These are phyloP conservation scores for Cyphellophora europaea DNA, from an alignment of 2,329 filamentous ascomycete genomes.

Conservation along the genomic window DNA sequence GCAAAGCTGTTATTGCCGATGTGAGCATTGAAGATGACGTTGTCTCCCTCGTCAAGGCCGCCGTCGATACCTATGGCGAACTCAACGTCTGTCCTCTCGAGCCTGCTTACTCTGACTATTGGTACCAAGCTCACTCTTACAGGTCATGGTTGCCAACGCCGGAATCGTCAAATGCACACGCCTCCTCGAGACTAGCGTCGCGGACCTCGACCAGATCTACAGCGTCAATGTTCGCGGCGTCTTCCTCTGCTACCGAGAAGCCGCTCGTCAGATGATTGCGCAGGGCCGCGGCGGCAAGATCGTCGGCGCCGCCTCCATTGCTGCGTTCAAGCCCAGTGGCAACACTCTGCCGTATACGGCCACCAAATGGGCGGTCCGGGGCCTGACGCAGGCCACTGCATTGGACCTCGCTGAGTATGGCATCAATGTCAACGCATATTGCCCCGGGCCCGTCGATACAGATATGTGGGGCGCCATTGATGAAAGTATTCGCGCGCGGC, in stretches of 20 bases:
- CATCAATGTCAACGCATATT: slow-evolving; percentile 61
- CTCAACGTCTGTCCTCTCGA: slow-evolving; percentile 42
- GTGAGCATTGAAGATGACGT: too few relatives aligned
- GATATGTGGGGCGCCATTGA: slow-evolving; percentile 62
- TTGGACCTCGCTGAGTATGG: slow-evolving; percentile 54
- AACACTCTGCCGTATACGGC: slow-evolving; percentile 53
- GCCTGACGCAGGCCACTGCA: slow-evolving; percentile 55
- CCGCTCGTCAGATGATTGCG: slow-evolving; percentile 55
- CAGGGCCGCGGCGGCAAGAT: slow-evolving; percentile 45
- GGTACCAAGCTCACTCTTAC: slow-evolving; percentile 41
- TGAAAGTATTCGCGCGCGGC: slow-evolving; percentile 44
- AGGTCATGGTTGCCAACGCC: slow-evolving; percentile 51
- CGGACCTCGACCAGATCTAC: slow-evolving; percentile 52
- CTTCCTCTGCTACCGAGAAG: slow-evolving; percentile 55
- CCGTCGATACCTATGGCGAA: slow-evolving; percentile 53
- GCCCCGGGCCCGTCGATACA: slow-evolving; percentile 57
- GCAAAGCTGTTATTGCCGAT: too few relatives aligned
- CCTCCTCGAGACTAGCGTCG: slow-evolving; percentile 46
- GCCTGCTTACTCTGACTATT: slow-evolving; percentile 44
- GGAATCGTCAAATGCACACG: slow-evolving; percentile 51
- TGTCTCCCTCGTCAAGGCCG: slow-evolving; percentile 42
- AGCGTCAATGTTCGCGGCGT: slow-evolving; percentile 57
- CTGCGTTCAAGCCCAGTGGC: slow-evolving; percentile 47
- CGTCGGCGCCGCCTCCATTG: too few relatives aligned
- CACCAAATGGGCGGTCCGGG: slow-evolving; percentile 57